Percentiles rank a stretch among this genome's conserved stretches.
Conservation (phyloP, 2,329 filamentous ascomycete genomes). For the Cadophora gregata region DNA sequence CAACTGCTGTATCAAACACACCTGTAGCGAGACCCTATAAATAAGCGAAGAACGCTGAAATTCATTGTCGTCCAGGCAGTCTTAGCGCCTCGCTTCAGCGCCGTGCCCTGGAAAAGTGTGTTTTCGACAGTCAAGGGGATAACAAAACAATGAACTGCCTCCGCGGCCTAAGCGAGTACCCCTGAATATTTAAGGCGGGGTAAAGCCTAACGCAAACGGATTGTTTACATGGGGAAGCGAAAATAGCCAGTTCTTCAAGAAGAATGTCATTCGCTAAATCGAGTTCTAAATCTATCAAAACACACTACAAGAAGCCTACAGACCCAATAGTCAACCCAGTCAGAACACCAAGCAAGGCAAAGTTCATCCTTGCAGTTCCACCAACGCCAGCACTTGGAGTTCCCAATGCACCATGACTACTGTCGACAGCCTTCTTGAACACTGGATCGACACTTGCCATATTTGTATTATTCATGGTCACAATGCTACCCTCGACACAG, state of each 20-base stretch:
- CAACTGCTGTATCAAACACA: too few relatives aligned
- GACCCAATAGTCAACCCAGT: neutral
- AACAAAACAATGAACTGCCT: too few relatives aligned
- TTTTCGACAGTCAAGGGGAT: too few relatives aligned
- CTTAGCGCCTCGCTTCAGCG: too few relatives aligned
- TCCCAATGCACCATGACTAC: neutral
- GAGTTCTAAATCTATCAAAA: constrained; percentile 1
- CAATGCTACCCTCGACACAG: constrained; percentile 18
- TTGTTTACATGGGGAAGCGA: neutral
- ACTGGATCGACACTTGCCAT: neutral
- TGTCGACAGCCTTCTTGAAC: neutral
- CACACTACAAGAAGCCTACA: neutral
- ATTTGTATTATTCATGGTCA: neutral
- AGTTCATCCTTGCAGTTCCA: neutral
- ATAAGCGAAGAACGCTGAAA: too few relatives aligned
- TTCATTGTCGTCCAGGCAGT: too few relatives aligned
- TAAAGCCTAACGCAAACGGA: neutral
- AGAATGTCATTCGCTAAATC: neutral
- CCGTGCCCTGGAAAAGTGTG: too few relatives aligned
- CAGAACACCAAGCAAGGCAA: neutral
- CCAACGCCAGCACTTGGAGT: neutral
- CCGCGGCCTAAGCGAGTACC: too few relatives aligned
- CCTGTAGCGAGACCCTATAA: too few relatives aligned
- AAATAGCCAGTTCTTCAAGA: neutral
- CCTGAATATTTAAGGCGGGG: too few relatives aligned